Conservation (phyloP, 2,329 filamentous ascomycete genomes). For the Cordyceps fumosorosea region DNA sequence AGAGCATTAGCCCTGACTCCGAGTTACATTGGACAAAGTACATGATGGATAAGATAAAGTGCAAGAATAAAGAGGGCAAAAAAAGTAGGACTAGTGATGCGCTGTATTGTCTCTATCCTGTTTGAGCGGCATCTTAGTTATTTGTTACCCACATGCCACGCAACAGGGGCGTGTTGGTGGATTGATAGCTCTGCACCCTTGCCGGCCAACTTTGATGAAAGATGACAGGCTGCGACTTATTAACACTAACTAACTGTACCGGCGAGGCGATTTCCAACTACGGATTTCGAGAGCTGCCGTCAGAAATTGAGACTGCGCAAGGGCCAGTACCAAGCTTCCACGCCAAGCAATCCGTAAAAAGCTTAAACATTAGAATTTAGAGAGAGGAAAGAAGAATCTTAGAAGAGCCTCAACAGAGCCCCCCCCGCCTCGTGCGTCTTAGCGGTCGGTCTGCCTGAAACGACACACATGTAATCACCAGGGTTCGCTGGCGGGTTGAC, state of each 20-base stretch:
- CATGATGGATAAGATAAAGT: neutral
- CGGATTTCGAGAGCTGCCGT: neutral
- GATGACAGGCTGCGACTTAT: neutral
- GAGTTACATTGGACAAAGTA: neutral
- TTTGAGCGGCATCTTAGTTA: neutral
- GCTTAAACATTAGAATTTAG: neutral
- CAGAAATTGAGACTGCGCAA: neutral
- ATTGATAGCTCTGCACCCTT: neutral
- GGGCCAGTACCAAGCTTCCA: neutral
- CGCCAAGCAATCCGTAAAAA: neutral
- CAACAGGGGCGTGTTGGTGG: conserved; percentile 4
- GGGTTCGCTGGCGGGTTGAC: neutral
- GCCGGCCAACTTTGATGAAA: neutral
- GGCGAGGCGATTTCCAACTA: neutral
- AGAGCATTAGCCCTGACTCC: neutral
- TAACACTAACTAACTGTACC: neutral
- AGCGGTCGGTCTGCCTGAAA: neutral
- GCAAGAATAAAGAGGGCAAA: neutral
- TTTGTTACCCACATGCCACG: conserved; percentile 4
- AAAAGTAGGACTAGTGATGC: neutral
- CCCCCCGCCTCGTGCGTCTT: neutral
- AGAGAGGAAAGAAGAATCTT: neutral
- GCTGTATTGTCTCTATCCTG: neutral
- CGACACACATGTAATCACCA: neutral
- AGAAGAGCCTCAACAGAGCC: neutral